These are phyloP conservation scores for Rhipidocladum racemiflorum DNA, from an alignment of 176 grass and related monocot species.

Conservation along the genomic window DNA sequence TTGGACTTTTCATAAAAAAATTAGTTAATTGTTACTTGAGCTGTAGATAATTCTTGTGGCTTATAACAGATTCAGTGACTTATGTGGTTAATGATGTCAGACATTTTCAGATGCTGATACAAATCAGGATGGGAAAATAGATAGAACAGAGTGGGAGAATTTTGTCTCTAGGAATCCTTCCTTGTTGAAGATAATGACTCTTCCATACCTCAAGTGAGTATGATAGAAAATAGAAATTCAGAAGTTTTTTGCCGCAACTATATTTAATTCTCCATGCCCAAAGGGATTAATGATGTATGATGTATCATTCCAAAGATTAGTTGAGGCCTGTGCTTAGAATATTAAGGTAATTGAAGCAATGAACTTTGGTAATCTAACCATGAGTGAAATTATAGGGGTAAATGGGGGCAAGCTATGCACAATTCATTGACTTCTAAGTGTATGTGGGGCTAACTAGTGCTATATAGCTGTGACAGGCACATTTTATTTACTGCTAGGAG, in stretches of 20 bases:
- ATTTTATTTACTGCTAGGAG: background rate
- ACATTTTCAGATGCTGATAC: slow-evolving; percentile 89
- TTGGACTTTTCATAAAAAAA: slow-evolving; percentile 24
- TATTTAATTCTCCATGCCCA: background rate
- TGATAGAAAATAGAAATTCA: slow-evolving; percentile 1
- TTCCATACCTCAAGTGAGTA: slow-evolving; percentile 91
- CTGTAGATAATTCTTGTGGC: background rate
- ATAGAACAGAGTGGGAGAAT: slow-evolving; percentile 83
- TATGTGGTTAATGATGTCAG: slow-evolving; percentile 47
- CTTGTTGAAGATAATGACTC: slow-evolving; percentile 97
- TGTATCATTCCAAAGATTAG: background rate
- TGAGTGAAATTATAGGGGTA: background rate
- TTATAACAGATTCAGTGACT: slow-evolving; percentile 9
- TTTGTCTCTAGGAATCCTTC: slow-evolving; percentile 91
- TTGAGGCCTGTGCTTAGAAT: background rate
- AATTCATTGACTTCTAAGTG: background rate
- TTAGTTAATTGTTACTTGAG: slow-evolving; percentile 8
- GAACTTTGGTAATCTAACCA: background rate
- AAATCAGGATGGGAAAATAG: slow-evolving; percentile 93
- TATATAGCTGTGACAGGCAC: background rate
- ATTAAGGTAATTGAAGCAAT: background rate
- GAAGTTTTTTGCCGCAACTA: background rate
- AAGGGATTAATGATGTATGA: background rate
- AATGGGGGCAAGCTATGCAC: background rate
- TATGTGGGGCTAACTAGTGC: background rate